Evolutionary conservation across 202 grass and related monocot species (phyloP), one percentile per base, ranked within the genome.

Genomic region (Cymbopogon flexuosus): DNA sequence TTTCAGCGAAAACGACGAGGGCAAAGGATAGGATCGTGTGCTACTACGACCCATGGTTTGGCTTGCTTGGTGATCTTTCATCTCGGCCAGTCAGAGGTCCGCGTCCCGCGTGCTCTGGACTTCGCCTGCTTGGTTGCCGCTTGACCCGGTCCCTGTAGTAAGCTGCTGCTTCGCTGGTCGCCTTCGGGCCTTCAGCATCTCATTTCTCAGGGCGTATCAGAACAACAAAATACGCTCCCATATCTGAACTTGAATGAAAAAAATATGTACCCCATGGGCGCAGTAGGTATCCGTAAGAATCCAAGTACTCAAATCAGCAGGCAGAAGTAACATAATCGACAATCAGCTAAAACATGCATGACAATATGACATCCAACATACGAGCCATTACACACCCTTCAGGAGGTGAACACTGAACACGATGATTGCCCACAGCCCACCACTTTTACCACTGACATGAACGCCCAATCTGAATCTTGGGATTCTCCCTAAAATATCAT

Each of bases 401-500:
- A 12, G 18, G 6, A 52, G 58, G 4, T 68, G 59, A 72, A 88
- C 30, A 3, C 41, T 21, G 3, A 36, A 76, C 76, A 66, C 10
- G 24, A 78, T 3, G 49, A 54, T 56, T 56, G n/a, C 52, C 18
- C 52, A 21, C 52, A 21, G n/a, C 52, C 18, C 52, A 21, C 52
- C 52, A 56, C 10, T 33, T 10, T 59, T 15, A 72, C 34, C 58
- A 73, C 35, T 13, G 27, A 27, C 2, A 27, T 10, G 3, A 14
- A 57, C 18, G 31, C 23, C 72, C 67, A 51, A 73, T 60, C 11
- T 31, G 29, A 72, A 76, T 34, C 36, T 75, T 57, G 4, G 11
- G 19, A 52, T 16, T 56, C 42, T 68, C 6, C 68, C 88, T 70
- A 86, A 33, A 49, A 57, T 37, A 79, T 10, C 49, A 75, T 83